Percentiles rank a stretch among this genome's conserved stretches.
Conservation (phyloP, 352 stramenopile species). For the Pythium scleroteichum region DNA sequence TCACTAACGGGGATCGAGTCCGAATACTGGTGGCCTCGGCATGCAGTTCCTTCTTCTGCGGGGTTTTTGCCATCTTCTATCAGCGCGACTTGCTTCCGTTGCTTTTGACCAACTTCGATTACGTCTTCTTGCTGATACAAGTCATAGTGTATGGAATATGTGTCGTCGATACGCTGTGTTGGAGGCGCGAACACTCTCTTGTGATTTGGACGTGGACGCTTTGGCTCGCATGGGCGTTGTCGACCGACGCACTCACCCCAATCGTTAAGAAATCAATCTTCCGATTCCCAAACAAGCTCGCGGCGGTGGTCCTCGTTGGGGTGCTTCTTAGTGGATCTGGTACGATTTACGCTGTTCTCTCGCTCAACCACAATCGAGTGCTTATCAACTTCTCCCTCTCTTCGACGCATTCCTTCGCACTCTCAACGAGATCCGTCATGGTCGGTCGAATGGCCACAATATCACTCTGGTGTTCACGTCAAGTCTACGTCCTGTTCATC, state of each 20-base stretch:
- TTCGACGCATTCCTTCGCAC: background rate
- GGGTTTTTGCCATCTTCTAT: background rate
- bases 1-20: background rate
- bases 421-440: background rate
- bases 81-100: background rate
- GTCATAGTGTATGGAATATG: background rate
- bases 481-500: background rate
- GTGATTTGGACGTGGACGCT: background rate
- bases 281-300: background rate
- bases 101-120: background rate
- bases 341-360: background rate
- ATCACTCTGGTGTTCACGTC: conserved; percentile 3
- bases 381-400: background rate
- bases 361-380: background rate
- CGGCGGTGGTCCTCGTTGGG: background rate
- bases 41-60: background rate
- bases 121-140: background rate
- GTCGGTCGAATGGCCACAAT: background rate
- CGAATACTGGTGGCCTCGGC: background rate
- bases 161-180: background rate
- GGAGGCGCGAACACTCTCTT: background rate
- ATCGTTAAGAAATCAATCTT: background rate
- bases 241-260: background rate
- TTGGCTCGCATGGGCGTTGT: background rate
- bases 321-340: background rate